Base-by-base conservation (phyloP, 2,329 filamentous ascomycete genomes). In the Torrubiella hemipterigena region DNA sequence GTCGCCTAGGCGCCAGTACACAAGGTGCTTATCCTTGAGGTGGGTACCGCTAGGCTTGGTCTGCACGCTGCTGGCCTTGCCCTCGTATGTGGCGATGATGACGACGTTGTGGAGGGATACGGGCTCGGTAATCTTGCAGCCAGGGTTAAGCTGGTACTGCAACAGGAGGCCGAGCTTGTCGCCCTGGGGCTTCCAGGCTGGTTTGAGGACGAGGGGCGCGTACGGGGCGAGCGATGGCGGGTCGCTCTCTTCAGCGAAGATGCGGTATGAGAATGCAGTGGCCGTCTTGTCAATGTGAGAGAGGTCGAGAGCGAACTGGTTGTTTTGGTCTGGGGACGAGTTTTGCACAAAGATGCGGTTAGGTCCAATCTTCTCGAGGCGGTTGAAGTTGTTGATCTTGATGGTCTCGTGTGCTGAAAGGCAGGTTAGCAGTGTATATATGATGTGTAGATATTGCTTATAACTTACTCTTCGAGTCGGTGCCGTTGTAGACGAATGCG, bases 261-360 rank as follows among this genome's bases (percentile, higher is more conserved):
- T 65, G 46, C 87, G 82, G 55, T 96, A 98, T 37, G 91, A 93
- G 61, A 98, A 96, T 7, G 81, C 89, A 6, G 89, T 77, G 0
- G 79, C 71, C 2, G 83, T 78, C 45, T 78, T 75, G 43, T 76
- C 66, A 38, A 95, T 70, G 49, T 78, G 75, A 11, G 75, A 66
- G 6, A 91, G 59, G 38, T 87, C 73, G 19, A 98, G 61, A 0
- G 64, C 72, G 56, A 93, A 98, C 48, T 89, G 79, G 36, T 93
- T 87, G 4, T 80, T 69, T 35, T 71, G 76, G 8, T 79, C 73
- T 2, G 65, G 49, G 1, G 62, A 56, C 5, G 70, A 64, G 42
- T 85, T 80, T 19, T 77, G 74, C 31, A 96, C 77, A 56, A 96
- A 93, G 35, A 86, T 82, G 26, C 85, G 84, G 52, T 98, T 98